phyloP scores from a whole-genome alignment of 306 rosid genomes.

The Benincasa hispida region DNA sequence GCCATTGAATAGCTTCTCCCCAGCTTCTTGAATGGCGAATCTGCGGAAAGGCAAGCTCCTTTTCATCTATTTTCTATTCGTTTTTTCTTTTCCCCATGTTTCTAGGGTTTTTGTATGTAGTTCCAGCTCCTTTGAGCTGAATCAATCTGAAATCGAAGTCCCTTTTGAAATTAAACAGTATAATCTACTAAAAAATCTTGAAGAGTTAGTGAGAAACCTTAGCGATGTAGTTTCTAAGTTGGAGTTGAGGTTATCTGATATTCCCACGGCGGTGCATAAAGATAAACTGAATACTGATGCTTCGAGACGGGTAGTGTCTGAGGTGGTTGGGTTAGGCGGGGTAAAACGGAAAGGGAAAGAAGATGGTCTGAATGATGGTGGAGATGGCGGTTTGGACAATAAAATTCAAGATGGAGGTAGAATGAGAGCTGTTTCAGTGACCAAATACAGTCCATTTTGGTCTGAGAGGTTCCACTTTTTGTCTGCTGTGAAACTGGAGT shows the following conservation, averaged over 20 bases:
- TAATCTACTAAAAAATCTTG: constrained; percentile 43
- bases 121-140: constrained; percentile 29
- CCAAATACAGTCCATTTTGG: constrained; percentile 80
- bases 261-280: background rate
- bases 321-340: background rate
- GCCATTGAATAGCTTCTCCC: constrained; percentile 5
- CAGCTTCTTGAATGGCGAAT: constrained; percentile 38
- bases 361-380: constrained; percentile 12
- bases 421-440: constrained; percentile 48
- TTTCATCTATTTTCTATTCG: constrained; percentile 36
- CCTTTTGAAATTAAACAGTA: constrained; percentile 19
- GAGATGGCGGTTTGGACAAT: constrained; percentile 23
- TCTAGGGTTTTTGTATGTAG: constrained; percentile 14
- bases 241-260: constrained; percentile 40
- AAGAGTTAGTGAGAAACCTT: constrained; percentile 66
- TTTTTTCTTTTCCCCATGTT: constrained; percentile 22
- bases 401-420: constrained; percentile 29
- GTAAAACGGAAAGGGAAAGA: background rate
- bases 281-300: constrained; percentile 14
- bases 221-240: constrained; percentile 59
- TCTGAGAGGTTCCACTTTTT: constrained; percentile 88
- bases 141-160: background rate
- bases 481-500: constrained; percentile 75
- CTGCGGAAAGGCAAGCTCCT: constrained; percentile 59
- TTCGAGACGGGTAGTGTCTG: background rate